Evolutionary conservation across 2,329 filamentous ascomycete genomes (phyloP).

Genomic region (Hymenoscyphus occultus): DNA sequence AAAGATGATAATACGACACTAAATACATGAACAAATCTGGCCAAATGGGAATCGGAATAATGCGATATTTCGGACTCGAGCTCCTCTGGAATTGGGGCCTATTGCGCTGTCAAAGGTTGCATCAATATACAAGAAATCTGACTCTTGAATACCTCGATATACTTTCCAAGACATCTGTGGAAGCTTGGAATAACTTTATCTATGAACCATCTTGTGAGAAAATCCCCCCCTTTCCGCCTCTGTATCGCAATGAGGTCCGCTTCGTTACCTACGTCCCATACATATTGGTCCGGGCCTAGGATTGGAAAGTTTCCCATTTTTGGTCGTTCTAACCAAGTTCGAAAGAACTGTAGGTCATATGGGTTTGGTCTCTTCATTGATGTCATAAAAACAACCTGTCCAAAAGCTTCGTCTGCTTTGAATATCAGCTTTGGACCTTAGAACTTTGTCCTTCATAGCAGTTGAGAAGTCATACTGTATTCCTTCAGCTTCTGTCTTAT

Average conservation of each 20-base stretch:
- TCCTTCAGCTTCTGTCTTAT: constrained; percentile 18
- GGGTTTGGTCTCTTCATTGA: not conserved
- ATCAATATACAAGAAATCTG: not conserved
- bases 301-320: constrained; percentile 22
- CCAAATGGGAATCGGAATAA: not conserved
- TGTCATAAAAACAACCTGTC: not conserved
- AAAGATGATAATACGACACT: not conserved
- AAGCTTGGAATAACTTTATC: not conserved
- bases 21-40: not conserved
- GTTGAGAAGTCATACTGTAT: constrained; percentile 22
- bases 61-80: not conserved
- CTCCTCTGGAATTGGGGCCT: not conserved
- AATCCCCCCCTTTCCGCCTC: not conserved
- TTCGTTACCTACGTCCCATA: constrained; percentile 13
- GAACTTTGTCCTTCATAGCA: not conserved
- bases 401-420: not conserved
- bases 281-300: constrained; percentile 15
- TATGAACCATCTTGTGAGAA: not conserved
- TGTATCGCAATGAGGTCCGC: not conserved
- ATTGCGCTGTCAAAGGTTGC: not conserved
- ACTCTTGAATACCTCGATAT: not conserved
- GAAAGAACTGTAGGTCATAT: constrained; percentile 5
- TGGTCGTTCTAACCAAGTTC: constrained; percentile 21
- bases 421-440: not conserved
- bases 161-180: not conserved